These are phyloP conservation scores for Fraxinus angustifolia DNA, from an alignment of 305 asterid species.

Conservation along the genomic window DNA sequence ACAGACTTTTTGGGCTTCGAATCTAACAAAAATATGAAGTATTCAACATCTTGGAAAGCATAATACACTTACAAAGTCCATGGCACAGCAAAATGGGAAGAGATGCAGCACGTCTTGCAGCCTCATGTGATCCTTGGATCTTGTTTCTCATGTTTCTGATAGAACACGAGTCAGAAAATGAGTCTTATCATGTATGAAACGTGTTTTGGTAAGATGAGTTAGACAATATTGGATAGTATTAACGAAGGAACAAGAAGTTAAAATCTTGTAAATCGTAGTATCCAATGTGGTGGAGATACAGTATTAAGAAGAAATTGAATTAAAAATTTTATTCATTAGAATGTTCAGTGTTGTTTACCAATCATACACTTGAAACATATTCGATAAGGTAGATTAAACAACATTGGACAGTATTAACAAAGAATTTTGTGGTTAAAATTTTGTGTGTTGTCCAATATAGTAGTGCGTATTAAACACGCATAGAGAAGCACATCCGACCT, in stretches of 20 bases:
- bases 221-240: background rate
- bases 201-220: background rate
- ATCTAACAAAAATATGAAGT: background rate
- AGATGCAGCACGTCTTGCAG: slow-evolving; percentile 82
- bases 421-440: background rate
- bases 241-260: background rate
- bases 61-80: slow-evolving; percentile 61
- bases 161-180: background rate
- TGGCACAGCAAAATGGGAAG: slow-evolving; percentile 88
- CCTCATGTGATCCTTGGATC: slow-evolving; percentile 82
- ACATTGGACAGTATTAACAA: background rate
- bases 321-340: background rate
- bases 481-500: slow-evolving; percentile 42
- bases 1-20: background rate
- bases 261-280: background rate
- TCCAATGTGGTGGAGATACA: background rate
- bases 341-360: background rate
- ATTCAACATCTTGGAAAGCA: background rate
- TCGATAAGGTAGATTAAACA: background rate
- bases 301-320: background rate
- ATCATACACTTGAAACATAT: background rate
- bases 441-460: background rate
- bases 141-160: slow-evolving; percentile 67
- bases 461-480: background rate
- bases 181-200: background rate